These are phyloP conservation scores for Scleromitrula shiraiana DNA, from an alignment of 2,329 filamentous ascomycete species.

Conservation along the genomic window DNA sequence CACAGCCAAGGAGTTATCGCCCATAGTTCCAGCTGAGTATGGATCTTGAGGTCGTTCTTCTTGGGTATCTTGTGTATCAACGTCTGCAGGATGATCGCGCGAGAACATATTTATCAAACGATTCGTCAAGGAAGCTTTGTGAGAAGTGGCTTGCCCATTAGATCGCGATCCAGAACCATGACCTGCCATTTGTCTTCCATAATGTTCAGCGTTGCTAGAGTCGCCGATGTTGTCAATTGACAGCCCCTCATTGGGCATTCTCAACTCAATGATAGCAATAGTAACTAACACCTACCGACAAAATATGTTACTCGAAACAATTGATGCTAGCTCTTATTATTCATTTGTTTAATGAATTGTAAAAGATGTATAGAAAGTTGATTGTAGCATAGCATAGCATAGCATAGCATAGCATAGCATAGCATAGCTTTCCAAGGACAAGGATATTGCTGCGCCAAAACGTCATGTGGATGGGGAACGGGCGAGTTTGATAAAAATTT, in stretches of 20 bases:
- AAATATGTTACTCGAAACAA: not conserved
- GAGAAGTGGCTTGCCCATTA: not conserved
- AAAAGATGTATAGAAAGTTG: not conserved
- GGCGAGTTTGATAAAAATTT: not conserved
- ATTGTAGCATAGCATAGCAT: not conserved
- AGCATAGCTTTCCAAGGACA: too few species aligned
- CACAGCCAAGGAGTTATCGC: slow-evolving; percentile 18
- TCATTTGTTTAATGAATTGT: too few species aligned
- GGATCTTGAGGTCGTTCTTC: slow-evolving; percentile 1
- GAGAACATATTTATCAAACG: not conserved
- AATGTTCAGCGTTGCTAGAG: slow-evolving; percentile 1
- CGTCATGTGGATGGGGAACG: not conserved
- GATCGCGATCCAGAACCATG: not conserved
- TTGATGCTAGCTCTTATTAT: too few species aligned
- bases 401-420: too few species aligned
- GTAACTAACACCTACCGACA: not conserved
- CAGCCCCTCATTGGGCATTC: slow-evolving; percentile 6
- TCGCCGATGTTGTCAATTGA: not conserved
- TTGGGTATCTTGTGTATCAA: not conserved
- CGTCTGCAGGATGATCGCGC: not conserved
- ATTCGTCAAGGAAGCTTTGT: not conserved
- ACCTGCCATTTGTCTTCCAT: not conserved
- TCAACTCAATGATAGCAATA: slow-evolving; percentile 1
- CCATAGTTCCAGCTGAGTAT: slow-evolving; percentile 4
- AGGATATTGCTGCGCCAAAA: slow-evolving; percentile 2